Conservation (phyloP, 768 basidiomycete genomes). For the Hypholoma fasciculare region DNA sequence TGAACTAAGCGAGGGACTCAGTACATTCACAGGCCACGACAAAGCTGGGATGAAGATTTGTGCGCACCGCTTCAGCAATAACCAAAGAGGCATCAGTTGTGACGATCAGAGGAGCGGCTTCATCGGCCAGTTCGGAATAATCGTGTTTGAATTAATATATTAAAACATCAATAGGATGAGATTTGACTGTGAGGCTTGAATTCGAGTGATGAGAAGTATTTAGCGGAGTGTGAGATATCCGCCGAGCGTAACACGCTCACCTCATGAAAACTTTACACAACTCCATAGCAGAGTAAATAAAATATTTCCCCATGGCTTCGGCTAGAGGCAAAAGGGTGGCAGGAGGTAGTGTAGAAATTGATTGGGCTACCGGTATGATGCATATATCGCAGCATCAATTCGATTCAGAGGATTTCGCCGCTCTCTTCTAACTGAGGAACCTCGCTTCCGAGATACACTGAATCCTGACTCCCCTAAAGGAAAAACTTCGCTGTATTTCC, state of each 20-base stretch:
- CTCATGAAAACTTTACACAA: conserved; percentile 13
- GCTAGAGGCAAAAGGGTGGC: conserved; percentile 1
- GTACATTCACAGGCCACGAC: background rate
- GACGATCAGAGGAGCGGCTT: conserved; percentile 7
- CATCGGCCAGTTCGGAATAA: conserved; percentile 9
- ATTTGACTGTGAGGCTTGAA: background rate
- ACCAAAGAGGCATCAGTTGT: background rate
- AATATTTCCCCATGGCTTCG: conserved; percentile 17
- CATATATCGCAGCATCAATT: conserved; percentile 11
- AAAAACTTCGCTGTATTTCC: conserved; percentile 13
- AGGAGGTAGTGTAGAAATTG: background rate
- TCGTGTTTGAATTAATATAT: conserved; percentile 11
- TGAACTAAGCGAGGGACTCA: too few relatives aligned
- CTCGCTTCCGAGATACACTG: background rate
- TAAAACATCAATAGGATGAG: conserved; percentile 10
- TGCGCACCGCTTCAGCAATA: background rate
- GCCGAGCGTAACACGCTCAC: background rate
- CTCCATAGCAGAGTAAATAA: conserved; percentile 13
- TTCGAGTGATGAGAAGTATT: too few relatives aligned
- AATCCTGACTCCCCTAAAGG: background rate
- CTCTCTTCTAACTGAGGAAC: background rate
- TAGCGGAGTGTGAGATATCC: too few relatives aligned
- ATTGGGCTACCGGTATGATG: conserved; percentile 11
- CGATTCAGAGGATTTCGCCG: background rate
- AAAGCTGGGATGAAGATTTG: background rate